Evolutionary conservation across 441 rosid genomes (phyloP).

Genomic region (Brassica hybrid): DNA sequence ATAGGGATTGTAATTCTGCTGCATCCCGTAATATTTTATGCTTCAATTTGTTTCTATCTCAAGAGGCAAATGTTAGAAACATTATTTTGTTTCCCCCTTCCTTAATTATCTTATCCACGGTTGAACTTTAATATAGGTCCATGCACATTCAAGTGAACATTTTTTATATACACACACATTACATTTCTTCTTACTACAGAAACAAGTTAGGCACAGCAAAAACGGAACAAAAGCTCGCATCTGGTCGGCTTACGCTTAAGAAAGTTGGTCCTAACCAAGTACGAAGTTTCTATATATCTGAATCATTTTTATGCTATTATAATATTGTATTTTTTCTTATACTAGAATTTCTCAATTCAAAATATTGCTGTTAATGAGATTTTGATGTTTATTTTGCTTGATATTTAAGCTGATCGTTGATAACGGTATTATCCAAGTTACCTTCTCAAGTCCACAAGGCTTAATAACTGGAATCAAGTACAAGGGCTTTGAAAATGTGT

Average conservation of each 20-base stretch:
- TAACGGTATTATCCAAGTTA: conserved; percentile 1
- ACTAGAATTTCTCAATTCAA: neutral
- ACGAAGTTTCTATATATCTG: neutral
- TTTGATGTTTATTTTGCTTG: neutral
- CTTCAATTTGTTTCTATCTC: neutral
- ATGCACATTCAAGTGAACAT: neutral
- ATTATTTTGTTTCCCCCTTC: neutral
- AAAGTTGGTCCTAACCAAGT: conserved; percentile 6
- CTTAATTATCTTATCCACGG: neutral
- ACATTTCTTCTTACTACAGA: neutral
- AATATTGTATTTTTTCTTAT: neutral
- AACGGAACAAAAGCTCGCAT: conserved; percentile 3
- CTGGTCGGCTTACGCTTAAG: conserved; percentile 3
- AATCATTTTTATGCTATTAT: neutral
- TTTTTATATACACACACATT: neutral
- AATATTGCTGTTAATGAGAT: neutral
- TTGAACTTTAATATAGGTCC: neutral
- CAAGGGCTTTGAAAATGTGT: conserved; percentile 5
- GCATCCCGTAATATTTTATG: neutral
- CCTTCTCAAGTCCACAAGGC: conserved; percentile 4
- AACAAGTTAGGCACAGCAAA: neutral
- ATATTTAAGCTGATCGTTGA: conserved; percentile 1
- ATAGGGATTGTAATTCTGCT: neutral
- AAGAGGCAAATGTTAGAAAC: neutral
- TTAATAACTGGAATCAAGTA: conserved; percentile 9